Conservation (phyloP, 1,284 basidiomycete species). For the Microbotryum scabiosae region DNA sequence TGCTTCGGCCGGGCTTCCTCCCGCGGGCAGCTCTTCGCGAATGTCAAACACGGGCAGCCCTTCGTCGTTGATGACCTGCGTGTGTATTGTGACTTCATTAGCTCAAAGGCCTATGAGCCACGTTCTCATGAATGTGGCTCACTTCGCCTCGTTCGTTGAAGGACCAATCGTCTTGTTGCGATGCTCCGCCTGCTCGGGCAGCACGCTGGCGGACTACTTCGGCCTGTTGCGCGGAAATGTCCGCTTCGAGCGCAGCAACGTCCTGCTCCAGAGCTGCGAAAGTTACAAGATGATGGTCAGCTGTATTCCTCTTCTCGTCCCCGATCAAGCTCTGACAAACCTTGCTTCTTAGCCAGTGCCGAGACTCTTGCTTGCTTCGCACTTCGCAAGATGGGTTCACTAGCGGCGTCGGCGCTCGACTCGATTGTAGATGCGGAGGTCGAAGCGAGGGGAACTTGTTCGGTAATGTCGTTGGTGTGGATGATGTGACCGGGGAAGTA, state of each 20-base stretch:
- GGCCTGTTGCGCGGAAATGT: conserved; percentile 1
- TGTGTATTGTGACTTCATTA: background rate
- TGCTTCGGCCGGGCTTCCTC: background rate
- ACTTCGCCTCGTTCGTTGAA: conserved; percentile 28
- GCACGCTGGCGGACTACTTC: background rate
- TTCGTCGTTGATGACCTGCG: conserved; percentile 31
- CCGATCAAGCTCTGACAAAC: background rate
- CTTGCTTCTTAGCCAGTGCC: background rate
- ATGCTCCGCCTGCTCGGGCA: conserved; percentile 3
- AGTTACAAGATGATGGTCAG: background rate
- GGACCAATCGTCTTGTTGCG: conserved; percentile 20
- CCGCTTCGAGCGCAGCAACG: background rate
- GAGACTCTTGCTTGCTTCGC: conserved; percentile 21
- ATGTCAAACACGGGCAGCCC: conserved; percentile 31
- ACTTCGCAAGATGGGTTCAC: conserved; percentile 8
- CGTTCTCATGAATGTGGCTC: background rate
- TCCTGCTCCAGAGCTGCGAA: background rate
- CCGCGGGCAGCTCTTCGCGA: conserved; percentile 22
- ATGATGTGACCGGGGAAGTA: conserved; percentile 24
- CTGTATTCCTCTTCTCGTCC: too few relatives aligned
- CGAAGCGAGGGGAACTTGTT: background rate
- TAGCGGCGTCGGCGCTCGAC: background rate
- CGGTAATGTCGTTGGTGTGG: conserved; percentile 28
- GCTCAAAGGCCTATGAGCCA: background rate
- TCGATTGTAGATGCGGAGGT: background rate